Base-by-base conservation (phyloP, 148 eudicot genomes). In the Vaccinium macrocarpon region DNA sequence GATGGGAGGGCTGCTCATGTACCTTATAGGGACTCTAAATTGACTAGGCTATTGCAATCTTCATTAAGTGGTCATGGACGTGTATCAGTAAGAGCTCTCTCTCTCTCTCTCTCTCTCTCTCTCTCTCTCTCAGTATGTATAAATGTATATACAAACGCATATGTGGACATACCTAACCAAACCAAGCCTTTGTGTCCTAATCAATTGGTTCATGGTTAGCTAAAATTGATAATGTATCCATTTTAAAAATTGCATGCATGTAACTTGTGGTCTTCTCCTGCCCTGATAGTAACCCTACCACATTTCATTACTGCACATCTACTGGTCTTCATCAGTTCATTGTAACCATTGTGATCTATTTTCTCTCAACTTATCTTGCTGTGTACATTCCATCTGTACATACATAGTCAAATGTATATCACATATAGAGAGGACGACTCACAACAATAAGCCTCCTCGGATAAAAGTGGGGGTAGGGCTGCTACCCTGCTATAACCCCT, bases 61-160 rank as follows among this genome's bases (percentile, higher is more conserved):
- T 97, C 99, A 81, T 88, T 97, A 84, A 93, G 99, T 88, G 99
- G 99, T 82, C 99, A 93, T 85, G 99, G 97, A 12, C 97, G 99
- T 84, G 97, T 97, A 81, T 97, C 99, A 76, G 99, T 97, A 91
- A 91, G 98, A 84, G 73, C 81, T 23, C 46, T n/a, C 81, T 81
- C 59, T 49, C 74, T 52, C 35, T 13, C 49, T 35, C 19, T 68
- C 71, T 48, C 53, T 42, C 35, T 52, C 66, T 70, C 74, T 83
- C 32, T 81, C 6, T 57, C 6, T 62, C 8, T 62, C 6, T 62
- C 8, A 21, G 5, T 81, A 9, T 64, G 11, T n/a, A 9, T 56
- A 13, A 1, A 25, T 8, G 9, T 52, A 0, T 15, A 42, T 6
- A 3, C 21, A 18, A 3, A 19, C 68, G 4, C 55, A 52, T 52